Base-by-base conservation (phyloP, 768 basidiomycete genomes). In the Lactifluus piperatus region DNA sequence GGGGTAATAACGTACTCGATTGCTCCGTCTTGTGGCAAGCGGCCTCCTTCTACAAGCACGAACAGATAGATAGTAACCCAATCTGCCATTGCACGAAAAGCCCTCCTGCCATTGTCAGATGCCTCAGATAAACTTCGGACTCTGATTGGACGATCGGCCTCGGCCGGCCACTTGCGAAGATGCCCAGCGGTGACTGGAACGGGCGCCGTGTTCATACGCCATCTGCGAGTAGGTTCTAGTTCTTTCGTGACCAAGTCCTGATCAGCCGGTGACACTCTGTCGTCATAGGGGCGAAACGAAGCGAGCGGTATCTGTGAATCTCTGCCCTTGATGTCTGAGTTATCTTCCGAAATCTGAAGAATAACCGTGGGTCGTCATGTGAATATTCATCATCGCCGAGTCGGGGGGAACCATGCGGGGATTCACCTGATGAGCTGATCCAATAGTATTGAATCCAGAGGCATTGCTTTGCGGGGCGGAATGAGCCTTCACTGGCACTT, bases 31-130 rank as follows among this genome's bases (percentile, higher is more conserved):
- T 61, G 60, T 9, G 60, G 60, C 50, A 61, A 44, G 45, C 60
- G 60, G 44, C 60, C 60, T 14, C 53, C 41, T 34, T 61, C 60
- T 36, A 61, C 60, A 11, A 61, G 60, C 24, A 24, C 60, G 37
- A 61, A 61, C 43, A 61, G 44, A 56, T 61, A 61, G 50, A 61
- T 61, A 27, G 60, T 61, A 36, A 61, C 52, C 60, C 60, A 61
- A 44, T 61, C 60, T 27, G 60, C 60, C 44, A 61, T 51, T 6
- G 50, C 48, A 43, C 54, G 54, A 27, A 56, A 61, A 11, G 60
- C 60, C 55, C 36, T 56, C 55, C 29, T 56, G 47, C 60, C 60
- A 18, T 51, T 52, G 44, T 61, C 60, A 51, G 54, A 24, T 34
- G 54, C 55, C 32, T 61, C 60, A 30, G 60, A 61, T 34, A 61